phyloP scores from a whole-genome alignment of 1,284 basidiomycete genomes.

The Mixia osmundae region DNA sequence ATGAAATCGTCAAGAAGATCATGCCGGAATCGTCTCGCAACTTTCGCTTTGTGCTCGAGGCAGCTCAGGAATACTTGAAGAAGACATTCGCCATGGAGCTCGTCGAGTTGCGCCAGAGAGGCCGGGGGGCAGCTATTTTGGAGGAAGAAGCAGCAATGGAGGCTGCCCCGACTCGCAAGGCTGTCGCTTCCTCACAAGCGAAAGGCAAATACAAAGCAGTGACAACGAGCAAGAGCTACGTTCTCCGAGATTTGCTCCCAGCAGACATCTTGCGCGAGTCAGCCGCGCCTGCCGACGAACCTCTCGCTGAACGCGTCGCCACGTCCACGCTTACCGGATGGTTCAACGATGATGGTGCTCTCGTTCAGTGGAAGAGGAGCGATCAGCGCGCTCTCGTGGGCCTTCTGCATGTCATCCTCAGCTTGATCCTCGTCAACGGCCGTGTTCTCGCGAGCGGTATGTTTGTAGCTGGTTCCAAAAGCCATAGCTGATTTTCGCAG shows the following conservation, averaged over 20 bases:
- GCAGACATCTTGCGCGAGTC: background rate
- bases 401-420: constrained; percentile 41
- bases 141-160: constrained; percentile 30
- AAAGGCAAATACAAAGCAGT: background rate
- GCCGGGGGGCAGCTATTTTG: constrained; percentile 30
- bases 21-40: background rate
- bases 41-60: constrained; percentile 24
- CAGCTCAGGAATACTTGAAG: constrained; percentile 35
- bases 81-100: constrained; percentile 48
- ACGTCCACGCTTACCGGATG: constrained; percentile 18
- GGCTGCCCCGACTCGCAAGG: constrained; percentile 8
- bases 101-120: constrained; percentile 36
- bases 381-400: constrained; percentile 31
- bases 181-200: too few species aligned
- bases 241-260: background rate
- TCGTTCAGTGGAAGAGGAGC: constrained; percentile 39
- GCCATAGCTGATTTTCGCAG: too few species aligned
- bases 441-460: constrained; percentile 39
- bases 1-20: constrained; percentile 1
- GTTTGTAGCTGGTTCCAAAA: too few species aligned
- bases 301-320: too few species aligned
- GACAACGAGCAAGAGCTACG: background rate
- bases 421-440: constrained; percentile 44
- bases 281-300: constrained; percentile 20
- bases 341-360: constrained; percentile 29